Base-by-base conservation (phyloP, 441 rosid genomes). In the Geranium incanum region DNA sequence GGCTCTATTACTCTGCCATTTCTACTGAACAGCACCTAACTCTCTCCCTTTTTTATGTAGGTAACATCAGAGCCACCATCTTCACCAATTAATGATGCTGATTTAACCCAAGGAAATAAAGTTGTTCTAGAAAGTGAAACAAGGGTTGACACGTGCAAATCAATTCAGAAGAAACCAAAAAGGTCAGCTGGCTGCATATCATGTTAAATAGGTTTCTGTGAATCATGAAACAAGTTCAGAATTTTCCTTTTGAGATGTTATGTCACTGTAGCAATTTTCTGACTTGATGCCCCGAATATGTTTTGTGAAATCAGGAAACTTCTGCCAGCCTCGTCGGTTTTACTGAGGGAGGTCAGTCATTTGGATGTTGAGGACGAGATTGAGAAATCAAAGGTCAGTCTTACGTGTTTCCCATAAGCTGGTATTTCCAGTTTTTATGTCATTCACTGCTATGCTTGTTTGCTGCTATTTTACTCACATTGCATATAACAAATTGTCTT, bases 251-350 rank as follows among this genome's bases (percentile, higher is more conserved):
- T 9, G 3, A 39, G 5, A 63, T 45, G 18, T n/a, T 33, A 39
- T 50, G 43, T 19, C 52, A 7, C 13, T 41, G 33, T 7, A 67
- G 15, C 64, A 18, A 18, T 66, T 57, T 37, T 7, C 23, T 28
- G 66, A 76, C 41, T 50, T 66, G 12, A 52, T 63, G 18, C 19
- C 63, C 15, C 52, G 1, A 37, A 12, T 68, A 23, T 28, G 75
- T n/a, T 74, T 68, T 73, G 70, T 37, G 76, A 76, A 57, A 73
- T 71, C 86, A 94, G 97, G 95, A 90, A 92, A 82, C 91, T 92
- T 68, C 55, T 83, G 81, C 99, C 97, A 67, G 90, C 87, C 60
- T 84, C 93, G 57, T 84, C 97, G 4, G 74, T 84, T 57, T 75
- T 94, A 66, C 77, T 89, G 16, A 84, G 87, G 81, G 90, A 94